Conservation (phyloP, 176 grass and related monocot species). For the Rhynchospora breviuscula region DNA sequence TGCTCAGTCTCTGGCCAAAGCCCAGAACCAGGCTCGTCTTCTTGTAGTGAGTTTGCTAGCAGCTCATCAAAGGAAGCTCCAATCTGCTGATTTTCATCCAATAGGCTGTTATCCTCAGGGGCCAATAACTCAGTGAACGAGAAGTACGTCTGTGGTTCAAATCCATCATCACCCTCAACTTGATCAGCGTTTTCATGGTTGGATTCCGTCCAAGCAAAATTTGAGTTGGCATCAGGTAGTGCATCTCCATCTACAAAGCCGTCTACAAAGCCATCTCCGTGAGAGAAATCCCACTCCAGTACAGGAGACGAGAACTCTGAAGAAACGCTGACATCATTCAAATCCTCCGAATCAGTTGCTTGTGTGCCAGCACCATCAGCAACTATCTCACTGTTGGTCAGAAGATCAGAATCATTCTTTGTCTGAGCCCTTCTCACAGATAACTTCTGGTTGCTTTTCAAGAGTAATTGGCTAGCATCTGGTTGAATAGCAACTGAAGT, state of each 20-base stretch:
- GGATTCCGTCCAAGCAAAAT: conserved; percentile 13
- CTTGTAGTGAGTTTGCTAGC: conserved; percentile 8
- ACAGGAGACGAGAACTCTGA: conserved; percentile 38
- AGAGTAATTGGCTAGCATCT: background rate
- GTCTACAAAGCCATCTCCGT: conserved; percentile 32
- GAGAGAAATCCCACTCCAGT: conserved; percentile 43
- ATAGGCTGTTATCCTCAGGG: conserved; percentile 26
- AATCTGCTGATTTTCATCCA: background rate
- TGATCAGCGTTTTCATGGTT: conserved; percentile 7
- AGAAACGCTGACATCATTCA: conserved; percentile 32
- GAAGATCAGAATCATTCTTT: conserved; percentile 42
- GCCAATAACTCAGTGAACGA: conserved; percentile 47
- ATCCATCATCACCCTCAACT: conserved; percentile 24
- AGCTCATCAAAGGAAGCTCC: conserved; percentile 14
- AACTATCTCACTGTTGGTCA: conserved; percentile 28
- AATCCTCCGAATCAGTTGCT: conserved; percentile 28
- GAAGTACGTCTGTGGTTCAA: conserved; percentile 53
- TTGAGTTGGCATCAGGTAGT: conserved; percentile 11
- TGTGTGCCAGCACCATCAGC: conserved; percentile 29
- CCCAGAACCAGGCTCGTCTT: background rate
- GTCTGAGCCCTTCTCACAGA: conserved; percentile 57
- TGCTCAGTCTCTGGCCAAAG: background rate
- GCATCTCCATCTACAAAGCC: background rate
- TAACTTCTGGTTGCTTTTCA: conserved; percentile 49
- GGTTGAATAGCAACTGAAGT: conserved; percentile 2